Conservation (phyloP, 2,329 filamentous ascomycete species). For the Colletotrichum costaricense region DNA sequence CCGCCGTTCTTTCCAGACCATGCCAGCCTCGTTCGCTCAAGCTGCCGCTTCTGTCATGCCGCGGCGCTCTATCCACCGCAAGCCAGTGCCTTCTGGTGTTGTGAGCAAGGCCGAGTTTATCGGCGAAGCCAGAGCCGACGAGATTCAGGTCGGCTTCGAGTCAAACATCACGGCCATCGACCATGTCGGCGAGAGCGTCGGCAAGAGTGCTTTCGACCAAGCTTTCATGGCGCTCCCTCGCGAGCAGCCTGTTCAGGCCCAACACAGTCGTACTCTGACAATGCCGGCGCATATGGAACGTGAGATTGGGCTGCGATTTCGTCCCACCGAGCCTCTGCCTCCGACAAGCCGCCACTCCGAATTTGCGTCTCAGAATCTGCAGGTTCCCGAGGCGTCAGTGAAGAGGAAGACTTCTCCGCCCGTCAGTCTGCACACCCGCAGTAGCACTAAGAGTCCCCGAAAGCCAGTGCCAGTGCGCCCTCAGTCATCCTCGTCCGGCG, state of each 20-base stretch:
- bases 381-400: constrained; percentile 41
- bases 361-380: constrained; percentile 32
- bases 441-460: constrained; percentile 46
- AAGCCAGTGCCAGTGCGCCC: constrained; percentile 48
- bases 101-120: background rate
- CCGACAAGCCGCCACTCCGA: background rate
- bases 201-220: constrained; percentile 43
- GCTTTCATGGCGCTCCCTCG: constrained; percentile 36
- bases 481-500: constrained; percentile 47
- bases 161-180: constrained; percentile 38
- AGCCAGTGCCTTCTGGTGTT: constrained; percentile 13
- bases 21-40: constrained; percentile 32
- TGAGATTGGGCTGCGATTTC: constrained; percentile 37
- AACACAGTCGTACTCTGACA: constrained; percentile 43
- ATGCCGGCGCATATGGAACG: constrained; percentile 44
- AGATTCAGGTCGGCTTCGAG: constrained; percentile 35
- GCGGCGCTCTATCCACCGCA: constrained; percentile 29
- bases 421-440: constrained; percentile 56
- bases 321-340: background rate
- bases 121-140: constrained; percentile 28
- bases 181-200: constrained; percentile 39
- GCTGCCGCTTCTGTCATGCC: constrained; percentile 35
- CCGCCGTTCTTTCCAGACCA: constrained; percentile 32
- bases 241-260: background rate
- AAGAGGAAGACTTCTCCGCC: constrained; percentile 52